phyloP scores from a whole-genome alignment of 2,329 filamentous ascomycete species.

The Fusarium agapanthi region DNA sequence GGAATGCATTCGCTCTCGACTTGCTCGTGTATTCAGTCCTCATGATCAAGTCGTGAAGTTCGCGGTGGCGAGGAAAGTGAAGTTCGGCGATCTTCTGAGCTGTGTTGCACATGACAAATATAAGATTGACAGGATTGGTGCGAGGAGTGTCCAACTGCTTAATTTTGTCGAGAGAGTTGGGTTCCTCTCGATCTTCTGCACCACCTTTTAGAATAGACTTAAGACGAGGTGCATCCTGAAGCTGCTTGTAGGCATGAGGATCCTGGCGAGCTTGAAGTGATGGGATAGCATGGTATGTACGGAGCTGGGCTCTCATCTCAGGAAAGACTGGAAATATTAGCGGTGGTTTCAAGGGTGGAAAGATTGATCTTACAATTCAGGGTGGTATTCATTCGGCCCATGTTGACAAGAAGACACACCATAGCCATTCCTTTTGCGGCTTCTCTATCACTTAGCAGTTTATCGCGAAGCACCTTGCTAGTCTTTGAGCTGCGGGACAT shows the following conservation, averaged over 20 bases:
- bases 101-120: conserved; percentile 91
- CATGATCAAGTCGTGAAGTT: conserved; percentile 98
- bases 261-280: conserved; percentile 95
- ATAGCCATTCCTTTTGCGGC: conserved; percentile 98
- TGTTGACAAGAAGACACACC: conserved; percentile 97
- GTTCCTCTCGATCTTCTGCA: conserved; percentile 88
- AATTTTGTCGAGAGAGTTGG: conserved; percentile 83
- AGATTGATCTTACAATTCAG: conserved; percentile 78
- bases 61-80: conserved; percentile 84
- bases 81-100: conserved; percentile 91
- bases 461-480: conserved; percentile 97
- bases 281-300: conserved; percentile 97
- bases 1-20: conserved; percentile 85
- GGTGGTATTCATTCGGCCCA: conserved; percentile 98
- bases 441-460: conserved; percentile 88
- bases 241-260: conserved; percentile 94
- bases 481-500: conserved; percentile 99
- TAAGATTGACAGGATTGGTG: conserved; percentile 96
- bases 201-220: conserved; percentile 98
- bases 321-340: conserved; percentile 80
- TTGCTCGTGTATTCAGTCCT: conserved; percentile 81
- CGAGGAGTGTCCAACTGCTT: conserved; percentile 71
- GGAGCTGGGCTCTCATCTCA: conserved; percentile 96
- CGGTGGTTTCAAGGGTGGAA: background rate
- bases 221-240: conserved; percentile 93